Base-by-base conservation (phyloP, 2,329 filamentous ascomycete genomes). In the Cyphellophora europaea region DNA sequence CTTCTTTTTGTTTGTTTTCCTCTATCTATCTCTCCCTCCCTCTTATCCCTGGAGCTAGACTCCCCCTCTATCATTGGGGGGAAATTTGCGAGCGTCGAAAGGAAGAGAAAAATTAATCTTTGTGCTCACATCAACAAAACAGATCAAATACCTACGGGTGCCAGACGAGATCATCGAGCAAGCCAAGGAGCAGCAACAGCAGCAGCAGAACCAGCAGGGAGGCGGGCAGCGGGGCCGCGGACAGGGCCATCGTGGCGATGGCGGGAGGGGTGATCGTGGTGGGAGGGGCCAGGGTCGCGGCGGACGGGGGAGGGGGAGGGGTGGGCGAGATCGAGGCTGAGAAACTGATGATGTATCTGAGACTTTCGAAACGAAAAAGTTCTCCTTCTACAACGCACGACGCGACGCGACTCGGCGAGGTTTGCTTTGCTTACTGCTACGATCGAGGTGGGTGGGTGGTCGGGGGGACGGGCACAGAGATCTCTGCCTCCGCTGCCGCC, bases 81-180 rank as follows among this genome's bases (percentile, higher is more conserved):
- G 14, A 21, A 12, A 14, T 5, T 10, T 13, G 36, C 4, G 13
- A 15, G n/a, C n/a, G n/a, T n/a, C n/a, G n/a, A n/a, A n/a, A n/a
- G n/a, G n/a, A n/a, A n/a, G n/a, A n/a, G n/a, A n/a, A n/a, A n/a
- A n/a, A n/a, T n/a, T n/a, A n/a, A 14, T 29, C 16, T n/a, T 14
- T 18, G 25, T 19, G 15, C 42, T 47, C 36, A 42, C 35, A 10
- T n/a, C 23, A 16, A 23, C 8, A n/a, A 15, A 27, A 36, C 54
- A 95, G 91, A 98, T 98, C 67, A 98, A 98, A 70, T 98, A 94
- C 65, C 75, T 98, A 19, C 79, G 89, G 51, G 85, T 98, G 3
- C 87, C 89, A 34, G 89, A 98, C 63, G 89, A 96, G 61, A 93
- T 98, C 43, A 84, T 98, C 62, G 89, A 96, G 46, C 63, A 86